Conservation (phyloP, 169 alveolate species). For the Plasmodium malariae region DNA sequence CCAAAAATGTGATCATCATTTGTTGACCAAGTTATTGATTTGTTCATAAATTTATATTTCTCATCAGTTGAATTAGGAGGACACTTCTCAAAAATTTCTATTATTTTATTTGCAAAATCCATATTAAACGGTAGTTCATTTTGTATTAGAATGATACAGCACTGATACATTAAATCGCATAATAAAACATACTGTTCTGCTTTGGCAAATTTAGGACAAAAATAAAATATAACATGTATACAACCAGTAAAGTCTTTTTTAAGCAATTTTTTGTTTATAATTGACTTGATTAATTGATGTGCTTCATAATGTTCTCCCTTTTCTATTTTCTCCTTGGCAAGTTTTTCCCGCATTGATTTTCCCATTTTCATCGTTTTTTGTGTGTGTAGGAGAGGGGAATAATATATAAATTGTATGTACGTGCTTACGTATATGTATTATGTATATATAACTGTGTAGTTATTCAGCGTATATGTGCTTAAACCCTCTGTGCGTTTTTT, state of each 20-base stretch:
- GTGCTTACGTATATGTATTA: too few relatives aligned
- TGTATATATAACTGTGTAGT: background rate
- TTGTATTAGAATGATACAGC: conserved; percentile 37
- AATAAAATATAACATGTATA: conserved; percentile 32
- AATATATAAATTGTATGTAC: too few relatives aligned
- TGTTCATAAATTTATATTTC: conserved; percentile 77
- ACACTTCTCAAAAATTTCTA: conserved; percentile 65
- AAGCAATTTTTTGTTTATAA: conserved; percentile 48
- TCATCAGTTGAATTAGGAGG: conserved; percentile 74
- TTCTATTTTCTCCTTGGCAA: conserved; percentile 57
- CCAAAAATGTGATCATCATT: conserved; percentile 50
- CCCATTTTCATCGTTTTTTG: too few relatives aligned
- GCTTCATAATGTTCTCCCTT: conserved; percentile 66
- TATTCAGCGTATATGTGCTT: too few relatives aligned
- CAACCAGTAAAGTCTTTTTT: conserved; percentile 43
- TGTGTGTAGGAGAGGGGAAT: too few relatives aligned
- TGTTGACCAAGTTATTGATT: conserved; percentile 57
- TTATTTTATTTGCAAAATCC: conserved; percentile 62
- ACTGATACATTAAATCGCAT: conserved; percentile 73
- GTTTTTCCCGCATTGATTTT: too few relatives aligned
- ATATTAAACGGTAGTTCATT: conserved; percentile 31
- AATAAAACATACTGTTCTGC: conserved; percentile 60
- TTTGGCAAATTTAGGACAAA: conserved; percentile 43
- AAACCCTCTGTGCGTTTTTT: too few relatives aligned
- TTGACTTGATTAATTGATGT: conserved; percentile 62